Base-by-base conservation (phyloP, 2,329 filamentous ascomycete species). In the Mycosphaerella sp. region DNA sequence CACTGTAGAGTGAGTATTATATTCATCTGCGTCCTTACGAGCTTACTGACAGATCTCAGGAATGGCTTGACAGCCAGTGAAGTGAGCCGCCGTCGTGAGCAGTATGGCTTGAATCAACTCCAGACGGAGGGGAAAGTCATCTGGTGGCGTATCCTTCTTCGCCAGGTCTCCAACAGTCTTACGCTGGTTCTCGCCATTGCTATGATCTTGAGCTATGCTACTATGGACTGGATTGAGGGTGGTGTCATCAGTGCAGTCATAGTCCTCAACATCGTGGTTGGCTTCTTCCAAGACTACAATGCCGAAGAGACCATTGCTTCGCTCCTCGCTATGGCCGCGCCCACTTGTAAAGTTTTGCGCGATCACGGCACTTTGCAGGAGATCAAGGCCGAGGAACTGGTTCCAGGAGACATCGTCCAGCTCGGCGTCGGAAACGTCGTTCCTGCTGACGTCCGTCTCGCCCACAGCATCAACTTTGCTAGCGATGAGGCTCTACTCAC, bases 401-500 rank as follows among this genome's bases (percentile, higher is more conserved):
- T 87, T 42, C 78, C 78, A 48, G 86, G 85, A 51, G 85, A 89
- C 60, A 70, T 89, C 47, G 81, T 83, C 12, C 78, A 81, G 58
- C 66, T 82, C 49, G 79, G 77, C 59, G 77, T 81, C 41, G 85
- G 85, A 59, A 84, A 87, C 67, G 82, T 86, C 45, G 77, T 87
- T 36, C 84, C 85, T 4, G 85, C 85, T 34, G 85, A 89, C 69
- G 72, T 87, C 51, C 56, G 72, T 23, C 67, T 80, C 1, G 69
- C 84, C 54, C 79, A 84, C 57, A 80, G 80, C 53, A 81, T 90
- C 70, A 92, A 92, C 68, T 75, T 90, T 57, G 86, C 86, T 49
- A 85, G 84, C 52, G 87, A 92, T 55, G 84, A 87, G 67, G 83
- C 84, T 9, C 75, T 86, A 29, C 75, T 88, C 29, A 88, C 85